phyloP scores from a whole-genome alignment of 129 eudicot genomes.

The Artemisia tridentata region DNA sequence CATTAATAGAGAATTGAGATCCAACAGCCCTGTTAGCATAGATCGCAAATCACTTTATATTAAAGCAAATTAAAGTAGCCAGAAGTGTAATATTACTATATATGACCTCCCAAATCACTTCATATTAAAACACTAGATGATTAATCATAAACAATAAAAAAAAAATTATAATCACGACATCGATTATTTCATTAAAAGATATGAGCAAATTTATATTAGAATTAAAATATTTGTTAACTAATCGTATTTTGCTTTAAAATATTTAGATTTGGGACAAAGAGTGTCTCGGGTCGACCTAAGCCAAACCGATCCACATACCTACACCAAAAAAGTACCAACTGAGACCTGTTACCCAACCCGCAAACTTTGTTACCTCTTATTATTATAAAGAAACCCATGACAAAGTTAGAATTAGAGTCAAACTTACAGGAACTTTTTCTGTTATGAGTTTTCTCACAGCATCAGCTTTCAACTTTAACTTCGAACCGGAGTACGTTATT shows the following conservation, averaged over 20 bases:
- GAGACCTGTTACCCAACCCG: neutral
- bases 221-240: neutral
- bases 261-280: neutral
- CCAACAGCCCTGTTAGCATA: neutral
- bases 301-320: no score
- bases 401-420: neutral
- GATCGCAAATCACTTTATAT: no score
- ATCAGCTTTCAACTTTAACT: slow-evolving; percentile 71
- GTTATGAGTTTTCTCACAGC: slow-evolving; percentile 58
- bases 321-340: neutral
- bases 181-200: no score
- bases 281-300: no score
- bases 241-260: neutral
- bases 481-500: slow-evolving; percentile 38
- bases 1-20: neutral
- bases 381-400: neutral
- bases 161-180: no score
- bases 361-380: neutral
- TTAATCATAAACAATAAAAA: no score
- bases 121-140: no score
- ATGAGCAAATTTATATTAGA: neutral
- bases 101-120: no score
- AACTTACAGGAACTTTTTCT: slow-evolving; percentile 78
- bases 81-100: no score
- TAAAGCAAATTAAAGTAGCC: no score